Percentiles rank a stretch among this genome's conserved stretches.
Evolutionary conservation across 805 yeast species (phyloP).

Genomic region (Schwanniomyces yamadae): DNA sequence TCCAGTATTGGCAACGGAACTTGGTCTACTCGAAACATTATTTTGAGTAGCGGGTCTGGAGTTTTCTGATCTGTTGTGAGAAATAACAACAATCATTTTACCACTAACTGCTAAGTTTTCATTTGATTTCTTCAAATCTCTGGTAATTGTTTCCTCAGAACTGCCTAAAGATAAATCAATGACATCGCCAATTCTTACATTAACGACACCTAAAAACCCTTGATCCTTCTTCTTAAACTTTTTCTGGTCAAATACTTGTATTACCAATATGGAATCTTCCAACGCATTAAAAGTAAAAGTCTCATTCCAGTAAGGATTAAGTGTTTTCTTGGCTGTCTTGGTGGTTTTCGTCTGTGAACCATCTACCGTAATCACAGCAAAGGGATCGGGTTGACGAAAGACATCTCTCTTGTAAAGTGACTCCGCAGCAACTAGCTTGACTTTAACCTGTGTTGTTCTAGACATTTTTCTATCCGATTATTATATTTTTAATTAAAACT

Average conservation of each 20-base stretch:
- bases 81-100: conserved; percentile 73
- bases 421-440: conserved; percentile 91
- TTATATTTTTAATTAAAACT: no score
- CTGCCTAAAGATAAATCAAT: conserved; percentile 57
- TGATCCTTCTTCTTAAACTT: conserved; percentile 98
- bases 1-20: conserved; percentile 9
- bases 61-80: conserved; percentile 33
- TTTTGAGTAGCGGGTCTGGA: conserved; percentile 18
- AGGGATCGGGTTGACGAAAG: conserved; percentile 95
- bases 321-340: conserved; percentile 86
- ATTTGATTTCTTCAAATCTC: conserved; percentile 88
- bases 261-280: conserved; percentile 81
- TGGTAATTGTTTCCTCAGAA: conserved; percentile 82
- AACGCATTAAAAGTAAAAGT: conserved; percentile 73
- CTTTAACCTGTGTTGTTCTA: conserved; percentile 42
- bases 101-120: conserved; percentile 94
- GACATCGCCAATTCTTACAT: conserved; percentile 85
- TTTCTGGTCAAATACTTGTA: conserved; percentile 95
- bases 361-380: conserved; percentile 96
- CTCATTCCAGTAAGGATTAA: conserved; percentile 98
- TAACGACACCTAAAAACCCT: conserved; percentile 95
- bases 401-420: conserved; percentile 93
- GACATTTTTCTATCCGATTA: no score
- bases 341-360: conserved; percentile 96
- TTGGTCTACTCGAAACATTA: conserved; percentile 19